Evolutionary conservation across 345 rosid genomes (phyloP).

Genomic region (Brassica rapa): DNA sequence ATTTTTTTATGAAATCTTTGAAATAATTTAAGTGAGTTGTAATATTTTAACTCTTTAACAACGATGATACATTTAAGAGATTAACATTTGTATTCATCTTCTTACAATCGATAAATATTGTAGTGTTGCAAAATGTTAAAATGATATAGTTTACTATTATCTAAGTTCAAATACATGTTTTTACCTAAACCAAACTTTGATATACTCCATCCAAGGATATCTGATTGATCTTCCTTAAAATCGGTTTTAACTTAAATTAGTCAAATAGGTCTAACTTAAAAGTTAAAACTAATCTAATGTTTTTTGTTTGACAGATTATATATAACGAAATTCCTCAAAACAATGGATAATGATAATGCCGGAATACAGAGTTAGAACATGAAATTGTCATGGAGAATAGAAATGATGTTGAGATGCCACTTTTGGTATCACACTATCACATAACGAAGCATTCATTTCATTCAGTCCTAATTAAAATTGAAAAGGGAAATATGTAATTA

Average conservation of each 20-base stretch:
- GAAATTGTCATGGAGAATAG: constrained; percentile 53
- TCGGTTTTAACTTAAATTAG: background rate
- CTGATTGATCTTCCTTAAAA: background rate
- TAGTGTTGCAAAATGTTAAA: no score
- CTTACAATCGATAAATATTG: no score
- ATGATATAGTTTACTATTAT: no score
- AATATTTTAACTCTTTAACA: no score
- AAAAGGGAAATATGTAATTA: constrained; percentile 46
- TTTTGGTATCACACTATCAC: constrained; percentile 54
- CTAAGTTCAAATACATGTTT: background rate
- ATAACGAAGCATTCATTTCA: constrained; percentile 43
- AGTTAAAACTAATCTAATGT: background rate
- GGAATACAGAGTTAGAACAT: constrained; percentile 36
- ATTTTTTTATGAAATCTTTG: no score
- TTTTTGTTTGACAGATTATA: background rate
- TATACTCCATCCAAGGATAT: background rate
- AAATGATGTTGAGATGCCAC: constrained; percentile 54
- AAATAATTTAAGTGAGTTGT: no score
- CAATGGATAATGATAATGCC: constrained; percentile 49
- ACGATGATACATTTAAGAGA: no score
- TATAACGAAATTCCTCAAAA: constrained; percentile 17
- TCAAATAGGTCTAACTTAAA: background rate
- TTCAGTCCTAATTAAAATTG: constrained; percentile 51
- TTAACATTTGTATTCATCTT: no score
- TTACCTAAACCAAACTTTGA: background rate